Evolutionary conservation across 1,284 basidiomycete genomes (phyloP), one percentile per base, ranked within the genome.

Genomic region (Ceratobasidium sp.): DNA sequence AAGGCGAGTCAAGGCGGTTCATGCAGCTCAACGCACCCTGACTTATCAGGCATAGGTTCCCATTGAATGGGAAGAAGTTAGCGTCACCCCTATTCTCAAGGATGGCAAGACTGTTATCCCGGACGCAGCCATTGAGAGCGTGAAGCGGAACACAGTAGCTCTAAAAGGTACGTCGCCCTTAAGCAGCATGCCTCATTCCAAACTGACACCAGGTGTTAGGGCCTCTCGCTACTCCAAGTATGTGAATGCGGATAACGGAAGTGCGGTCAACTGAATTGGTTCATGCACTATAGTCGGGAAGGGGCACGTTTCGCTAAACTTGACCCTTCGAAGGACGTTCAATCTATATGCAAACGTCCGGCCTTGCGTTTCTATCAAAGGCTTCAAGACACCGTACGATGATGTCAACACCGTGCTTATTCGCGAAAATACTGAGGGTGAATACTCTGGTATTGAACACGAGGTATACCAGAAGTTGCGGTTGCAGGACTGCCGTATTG

Each of bases 371-470:
- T 98, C 97, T 58, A 94, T 99, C 83, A 85, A 94, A 82, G 97
- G 97, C 55, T 98, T 91, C 87, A 97, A 97, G 86, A 99, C 97
- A 0, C 92, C 96, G 8, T 98, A 99, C 80, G 96, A 98, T 81
- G 91, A 98, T 79, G 97, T 99, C 77, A 93, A 99, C 86, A 97
- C 94, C 30, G 97, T 98, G 65, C 85, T 99, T 77, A 99, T 99
- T 82, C 94, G 97, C 79, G 97, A 99, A 84, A 99, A 99, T 84
- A 99, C 97, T 34, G 97, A 99, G 84, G 97, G 97, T 79, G 97
- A 99, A 83, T 99, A 99, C 85, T 98, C 96, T 76, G 97, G 97
- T 76, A 98, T 98, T 78, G 97, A 98, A 83, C 97, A 98, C 82
- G 96, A 98, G 88, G 91, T 93, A 74, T 32, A 81, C 77, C 57